Evolutionary conservation across 2,329 filamentous ascomycete species (phyloP), one percentile per base, ranked within the genome.

Genomic region (Ophiostoma pallidulum): DNA sequence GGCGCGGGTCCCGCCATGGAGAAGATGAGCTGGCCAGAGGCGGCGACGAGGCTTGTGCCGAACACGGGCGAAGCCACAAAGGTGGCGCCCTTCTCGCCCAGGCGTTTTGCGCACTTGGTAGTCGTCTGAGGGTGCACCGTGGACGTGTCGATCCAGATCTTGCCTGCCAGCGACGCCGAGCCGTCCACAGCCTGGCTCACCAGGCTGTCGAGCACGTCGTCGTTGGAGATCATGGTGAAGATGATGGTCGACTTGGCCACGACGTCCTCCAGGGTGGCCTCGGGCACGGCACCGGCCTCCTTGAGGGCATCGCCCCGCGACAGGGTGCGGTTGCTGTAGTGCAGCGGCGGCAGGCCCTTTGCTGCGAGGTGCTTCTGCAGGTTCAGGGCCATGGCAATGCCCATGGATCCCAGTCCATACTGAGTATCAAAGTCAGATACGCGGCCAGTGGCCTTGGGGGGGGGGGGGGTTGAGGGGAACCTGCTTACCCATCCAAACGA

Each of bases 351-450:
- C 16, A 35, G n/a, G 6, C 46, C 46, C 20, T 24, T 35, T n/a
- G 35, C 28, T 6, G 35, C 26, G 9, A 48, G 46, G 22, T 48
- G 46, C 35, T 32, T 35, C 22, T 48, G 46, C 28, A 48, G 22
- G 41, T 48, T 48, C 35, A 33, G 26, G 46, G 46, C 26, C 46
- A 48, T 48, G 28, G 40, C 41, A 19, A 48, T 28, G 35, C 46
- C 46, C 46, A 48, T 48, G 41, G 46, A 44, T 7, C 46, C 46
- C 1, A 48, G 46, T 1, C 46, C 46, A n/a, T n/a, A n/a, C n/a
- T n/a, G n/a, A n/a, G n/a, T n/a, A n/a, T n/a, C n/a, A n/a, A n/a
- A n/a, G n/a, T n/a, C n/a, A 28, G 16, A 10, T 35, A 38, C 8
- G 16, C 36, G 9, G 36, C 16, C 19, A 38, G 19, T n/a, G 7